Evolutionary conservation across 163 green algal species (phyloP), one percentile per base, ranked within the genome.

Genomic region (Chloroidium sp.): DNA sequence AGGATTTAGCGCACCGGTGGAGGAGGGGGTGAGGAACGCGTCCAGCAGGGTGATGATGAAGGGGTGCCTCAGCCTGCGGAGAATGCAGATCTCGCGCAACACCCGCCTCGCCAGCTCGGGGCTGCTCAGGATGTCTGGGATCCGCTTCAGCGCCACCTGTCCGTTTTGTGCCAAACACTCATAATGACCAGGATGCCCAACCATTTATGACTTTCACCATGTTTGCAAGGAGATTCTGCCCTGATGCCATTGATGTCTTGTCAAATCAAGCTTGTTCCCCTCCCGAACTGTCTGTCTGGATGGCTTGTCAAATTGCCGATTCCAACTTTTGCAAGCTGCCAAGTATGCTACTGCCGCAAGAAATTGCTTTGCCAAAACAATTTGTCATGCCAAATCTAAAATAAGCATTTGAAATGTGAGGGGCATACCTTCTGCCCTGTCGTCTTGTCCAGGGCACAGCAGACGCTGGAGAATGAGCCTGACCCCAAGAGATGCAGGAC

Each of bases 81-180:
- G 89, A 85, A 98, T 98, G 90, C 90, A 96, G 8, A 97, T 87
- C 85, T 98, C 94, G 2, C 94, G 87, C 82, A 98, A 84, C 84
- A 98, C 94, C 0, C 91, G 85, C 87, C 95, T 97, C 3, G 90
- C 91, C 64, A 96, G 90, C 61, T 97, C 94, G 0, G 86, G 86
- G 57, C 87, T 94, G 76, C 86, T 85, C 68, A 98, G 90, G 75
- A 98, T 93, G 69, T 98, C 90, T 2, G 89, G 87, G 58, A 98
- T 93, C 2, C 93, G 85, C 84, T 98, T 97, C 1, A 97, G 69
- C 0, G 93, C 93, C n/a, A 97, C 93, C 89, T 93, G 85, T 36
- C 36, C 36, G 36, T 36, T 36, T 36, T 36, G 36, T 36, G 36
- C 36, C 36, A 36, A 36, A 36, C 36, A 36, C 36, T 36, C 36